Base-by-base conservation (phyloP, 2,329 filamentous ascomycete species). In the Venturia effusa region DNA sequence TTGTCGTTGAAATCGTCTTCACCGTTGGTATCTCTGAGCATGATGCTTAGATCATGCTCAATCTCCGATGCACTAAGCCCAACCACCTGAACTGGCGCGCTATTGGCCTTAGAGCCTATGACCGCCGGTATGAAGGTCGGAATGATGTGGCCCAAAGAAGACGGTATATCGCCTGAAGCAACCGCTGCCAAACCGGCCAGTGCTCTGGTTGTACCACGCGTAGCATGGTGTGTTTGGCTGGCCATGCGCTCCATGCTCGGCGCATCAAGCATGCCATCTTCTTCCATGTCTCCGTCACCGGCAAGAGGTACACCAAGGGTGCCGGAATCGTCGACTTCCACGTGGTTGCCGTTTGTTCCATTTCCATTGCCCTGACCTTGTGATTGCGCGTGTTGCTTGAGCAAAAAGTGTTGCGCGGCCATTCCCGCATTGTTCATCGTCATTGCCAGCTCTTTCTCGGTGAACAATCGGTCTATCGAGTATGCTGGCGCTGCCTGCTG, bases 391-490 rank as follows among this genome's bases (percentile, higher is more conserved):
- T 76, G 72, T 32, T 71, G 67, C 64, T 83, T 82, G 64, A 83
- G 79, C 72, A 87, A 85, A 73, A 80, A 80, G 66, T 80, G 73
- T 45, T 81, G 79, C 0, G 85, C 81, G 5, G 84, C 84, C 37
- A 82, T 77, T 61, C 84, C 82, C 3, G 85, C 85, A 57, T 81
- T 79, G 68, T 85, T 85, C 66, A 83, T 84, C 64, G 84, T 82
- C 71, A 84, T 77, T 61, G 80, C 81, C 62, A 88, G 79, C 72
- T 88, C 85, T 74, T 87, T 87, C 66, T 88, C 84, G 3, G 84
- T 87, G 70, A 88, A 88, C 19, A 88, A 77, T n/a, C 81, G 80
- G 64, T 86, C 80, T 64, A 88, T 80, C 8, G 83, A 85, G 73
- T 85, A 86, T 4, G 80, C 77, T 1, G 83, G 78, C 8, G 83